Evolutionary conservation across 345 rosid species (phyloP).

Genomic region (Salix caprea): DNA sequence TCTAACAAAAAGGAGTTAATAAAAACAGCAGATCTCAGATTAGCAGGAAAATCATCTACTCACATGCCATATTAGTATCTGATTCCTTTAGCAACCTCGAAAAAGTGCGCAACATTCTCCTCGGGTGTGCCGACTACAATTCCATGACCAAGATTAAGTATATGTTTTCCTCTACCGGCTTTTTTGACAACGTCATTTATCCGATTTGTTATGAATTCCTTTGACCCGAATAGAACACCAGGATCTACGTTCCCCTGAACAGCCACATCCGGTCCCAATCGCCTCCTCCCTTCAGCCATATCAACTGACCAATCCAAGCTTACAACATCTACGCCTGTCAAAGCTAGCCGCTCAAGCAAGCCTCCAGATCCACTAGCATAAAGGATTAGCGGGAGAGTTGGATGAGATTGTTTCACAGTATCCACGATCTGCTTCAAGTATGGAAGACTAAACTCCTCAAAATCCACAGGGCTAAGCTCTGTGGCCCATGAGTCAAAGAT

Average conservation of each 20-base stretch:
- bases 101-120: constrained; percentile 92
- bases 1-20: not conserved
- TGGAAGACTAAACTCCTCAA: constrained; percentile 86
- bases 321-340: constrained; percentile 88
- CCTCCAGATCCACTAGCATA: constrained; percentile 98
- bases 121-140: constrained; percentile 93
- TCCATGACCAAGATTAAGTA: constrained; percentile 91
- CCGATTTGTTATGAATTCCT: constrained; percentile 77
- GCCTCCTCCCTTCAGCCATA: constrained; percentile 93
- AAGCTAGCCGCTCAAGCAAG: constrained; percentile 76
- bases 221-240: constrained; percentile 83
- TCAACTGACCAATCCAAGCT: constrained; percentile 99
- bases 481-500: constrained; percentile 98
- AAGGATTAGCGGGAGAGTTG: constrained; percentile 77
- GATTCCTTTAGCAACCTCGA: constrained; percentile 73
- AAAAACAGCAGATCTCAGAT: constrained; percentile 12
- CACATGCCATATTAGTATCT: constrained; percentile 42
- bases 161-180: constrained; percentile 86
- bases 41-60: not conserved
- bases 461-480: constrained; percentile 92
- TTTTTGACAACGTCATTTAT: constrained; percentile 81
- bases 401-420: constrained; percentile 80
- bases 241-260: constrained; percentile 98
- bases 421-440: constrained; percentile 83
- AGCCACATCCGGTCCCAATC: constrained; percentile 67